Base-by-base conservation (phyloP, 208 protist genomes). In the Naegleria fowleri region DNA sequence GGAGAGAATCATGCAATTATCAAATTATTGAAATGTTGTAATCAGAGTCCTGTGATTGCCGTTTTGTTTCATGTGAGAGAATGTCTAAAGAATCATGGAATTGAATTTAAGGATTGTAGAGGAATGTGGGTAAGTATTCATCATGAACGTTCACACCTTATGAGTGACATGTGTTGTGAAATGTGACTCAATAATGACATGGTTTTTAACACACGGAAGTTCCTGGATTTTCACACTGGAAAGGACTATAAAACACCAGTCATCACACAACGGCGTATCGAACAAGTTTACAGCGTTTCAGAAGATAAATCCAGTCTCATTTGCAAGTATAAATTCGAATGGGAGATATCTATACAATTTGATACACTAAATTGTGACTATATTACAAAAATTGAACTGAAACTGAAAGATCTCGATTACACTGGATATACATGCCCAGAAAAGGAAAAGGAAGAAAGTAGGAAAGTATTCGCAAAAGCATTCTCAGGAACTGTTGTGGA, bases 101-200 rank as follows among this genome's bases (percentile, higher is more conserved):
- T 84, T 40, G 38, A 84, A 33, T 84, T 84, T 84, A 84, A 84
- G 33, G 76, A 84, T 84, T 84, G 76, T 40, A 84, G 76, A 84
- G 76, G 76, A 41, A 33, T 41, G 76, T 84, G 76, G 76, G 55
- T 67, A 67, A 29, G 55, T 67, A 29, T 22, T 67, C n/a, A n/a
- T n/a, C n/a, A n/a, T n/a, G n/a, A n/a, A n/a, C n/a, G n/a, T n/a
- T n/a, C n/a, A n/a, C n/a, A n/a, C n/a, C n/a, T n/a, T n/a, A n/a
- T n/a, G n/a, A n/a, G n/a, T n/a, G n/a, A n/a, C n/a, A n/a, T n/a
- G n/a, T n/a, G n/a, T n/a, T n/a, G n/a, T n/a, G n/a, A n/a, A n/a
- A n/a, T n/a, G n/a, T n/a, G n/a, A n/a, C n/a, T n/a, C n/a, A n/a
- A n/a, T n/a, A n/a, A n/a, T n/a, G n/a, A n/a, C n/a, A n/a, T n/a